phyloP scores from a whole-genome alignment of 2,329 filamentous ascomycete genomes.

The Trichoderma sp. region DNA sequence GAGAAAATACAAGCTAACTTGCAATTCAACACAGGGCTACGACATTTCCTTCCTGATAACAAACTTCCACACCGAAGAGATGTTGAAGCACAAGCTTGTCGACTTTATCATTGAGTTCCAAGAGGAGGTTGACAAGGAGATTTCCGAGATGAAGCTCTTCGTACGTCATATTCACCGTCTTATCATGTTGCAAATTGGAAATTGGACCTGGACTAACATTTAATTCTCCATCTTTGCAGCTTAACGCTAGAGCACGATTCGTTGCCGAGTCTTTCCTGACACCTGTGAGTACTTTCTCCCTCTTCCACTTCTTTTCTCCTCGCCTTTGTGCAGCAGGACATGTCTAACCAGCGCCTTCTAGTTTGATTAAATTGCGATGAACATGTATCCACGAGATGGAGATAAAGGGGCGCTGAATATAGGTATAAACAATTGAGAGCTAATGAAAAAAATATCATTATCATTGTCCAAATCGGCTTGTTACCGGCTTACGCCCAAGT shows the following conservation, averaged over 20 bases:
- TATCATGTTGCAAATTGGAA: background rate
- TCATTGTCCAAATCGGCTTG: background rate
- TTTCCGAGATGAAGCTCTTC: conserved; percentile 99
- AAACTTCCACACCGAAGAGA: conserved; percentile 97
- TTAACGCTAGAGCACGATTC: conserved; percentile 96
- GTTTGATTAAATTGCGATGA: conserved; percentile 41
- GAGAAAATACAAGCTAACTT: background rate
- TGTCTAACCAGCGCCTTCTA: conserved; percentile 25
- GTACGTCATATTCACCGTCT: conserved; percentile 58
- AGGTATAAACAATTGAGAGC: background rate
- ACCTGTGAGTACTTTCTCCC: conserved; percentile 60
- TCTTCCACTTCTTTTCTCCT: background rate
- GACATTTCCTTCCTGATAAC: conserved; percentile 99
- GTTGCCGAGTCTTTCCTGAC: conserved; percentile 98
- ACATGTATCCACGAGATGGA: conserved; percentile 3
- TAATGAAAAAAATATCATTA: background rate
- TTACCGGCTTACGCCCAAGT: background rate
- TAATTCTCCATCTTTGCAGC: conserved; percentile 51
- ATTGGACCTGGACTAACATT: background rate
- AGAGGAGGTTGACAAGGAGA: conserved; percentile 99
- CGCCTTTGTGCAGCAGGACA: too few relatives aligned
- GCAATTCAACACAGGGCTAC: conserved; percentile 69
- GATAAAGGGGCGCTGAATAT: background rate
- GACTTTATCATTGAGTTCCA: conserved; percentile 88
- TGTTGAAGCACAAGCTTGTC: conserved; percentile 98